Evolutionary conservation across 1,139 yeast species (phyloP).

Genomic region (Blastobotrys arbuscula): DNA sequence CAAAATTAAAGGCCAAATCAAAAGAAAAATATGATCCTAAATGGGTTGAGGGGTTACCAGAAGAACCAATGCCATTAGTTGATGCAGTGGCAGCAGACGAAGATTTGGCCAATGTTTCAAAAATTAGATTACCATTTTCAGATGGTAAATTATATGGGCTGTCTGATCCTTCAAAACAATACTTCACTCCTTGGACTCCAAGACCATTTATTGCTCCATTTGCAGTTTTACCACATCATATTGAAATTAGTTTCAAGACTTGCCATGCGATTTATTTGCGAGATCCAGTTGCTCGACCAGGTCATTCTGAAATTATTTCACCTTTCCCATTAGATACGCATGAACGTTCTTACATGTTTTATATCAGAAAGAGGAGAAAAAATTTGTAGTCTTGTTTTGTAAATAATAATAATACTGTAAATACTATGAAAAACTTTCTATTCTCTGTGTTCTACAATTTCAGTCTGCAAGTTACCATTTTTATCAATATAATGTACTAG

Average conservation of each 20-base stretch:
- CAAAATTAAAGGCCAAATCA: conserved; percentile 22
- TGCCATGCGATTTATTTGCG: conserved; percentile 94
- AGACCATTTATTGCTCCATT: conserved; percentile 91
- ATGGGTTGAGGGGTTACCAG: conserved; percentile 52
- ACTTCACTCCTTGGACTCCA: conserved; percentile 96
- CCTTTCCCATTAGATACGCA: conserved; percentile 83
- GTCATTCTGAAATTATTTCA: conserved; percentile 89
- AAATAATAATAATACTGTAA: background rate
- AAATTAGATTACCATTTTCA: conserved; percentile 37
- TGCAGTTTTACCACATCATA: conserved; percentile 85
- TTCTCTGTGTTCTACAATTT: conserved; percentile 57
- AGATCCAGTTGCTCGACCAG: conserved; percentile 97
- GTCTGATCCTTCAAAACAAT: conserved; percentile 66
- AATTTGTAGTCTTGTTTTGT: conserved; percentile 6
- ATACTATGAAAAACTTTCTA: conserved; percentile 24
- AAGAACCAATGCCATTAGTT: conserved; percentile 44
- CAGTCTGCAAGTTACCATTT: conserved; percentile 41
- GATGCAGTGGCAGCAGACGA: conserved; percentile 53
- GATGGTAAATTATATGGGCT: conserved; percentile 65
- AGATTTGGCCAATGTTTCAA: conserved; percentile 36
- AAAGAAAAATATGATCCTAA: conserved; percentile 45
- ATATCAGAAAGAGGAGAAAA: conserved; percentile 53
- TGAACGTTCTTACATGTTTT: conserved; percentile 94
- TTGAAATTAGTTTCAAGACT: conserved; percentile 82
- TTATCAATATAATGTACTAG: conserved; percentile 53